Base-by-base conservation (phyloP, 2,329 filamentous ascomycete genomes). In the Sporothrix schenckii region DNA sequence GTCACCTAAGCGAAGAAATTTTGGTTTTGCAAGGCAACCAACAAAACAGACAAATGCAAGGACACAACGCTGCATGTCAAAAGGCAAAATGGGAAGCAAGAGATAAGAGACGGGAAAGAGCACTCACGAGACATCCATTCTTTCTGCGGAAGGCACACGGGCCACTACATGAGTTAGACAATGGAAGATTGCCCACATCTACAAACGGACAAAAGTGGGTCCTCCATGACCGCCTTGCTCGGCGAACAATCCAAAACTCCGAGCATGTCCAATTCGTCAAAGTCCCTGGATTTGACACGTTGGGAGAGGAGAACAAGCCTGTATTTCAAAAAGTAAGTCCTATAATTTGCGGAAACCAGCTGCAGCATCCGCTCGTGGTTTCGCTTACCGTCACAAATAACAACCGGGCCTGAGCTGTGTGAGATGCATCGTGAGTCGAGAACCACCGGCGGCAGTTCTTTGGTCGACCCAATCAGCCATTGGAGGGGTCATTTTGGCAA, bases 81-180 rank as follows among this genome's bases (percentile, higher is more conserved):
- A 34, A 34, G 34, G 34, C 7, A 50, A 27, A 19, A 14, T 10
- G 16, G 41, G 21, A 44, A 47, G 24, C 14, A 63, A 16, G 39
- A 24, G 21, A 44, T 13, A n/a, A 39, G 16, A 41, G 5, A 24
- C 14, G 19, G 27, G 63, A 27, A 39, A 24, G 47, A 24, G 63
- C 63, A 66, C 19, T 34, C 63, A 52, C 63, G 63, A 50, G 63
- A 66, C 61, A 44, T 66, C 24, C n/a, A 16, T 49, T 16, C 41
- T 44, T 16, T 24, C 41, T 19, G 60, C 39, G 60, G 60, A 49
- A 44, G 60, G 60, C 14, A 47, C 39, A 27, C 41, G 39, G 58
- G 39, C 14, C 60, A 19, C 13, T 16, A 19, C 21, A n/a, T 24
- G 34, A 39, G 39, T 6, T 65, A 24, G 44, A 65, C 24, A 24